Evolutionary conservation across 495 filamentous ascomycete genomes (phyloP), one percentile per base, ranked within the genome.

Genomic region (Annulohypoxylon moriforme): DNA sequence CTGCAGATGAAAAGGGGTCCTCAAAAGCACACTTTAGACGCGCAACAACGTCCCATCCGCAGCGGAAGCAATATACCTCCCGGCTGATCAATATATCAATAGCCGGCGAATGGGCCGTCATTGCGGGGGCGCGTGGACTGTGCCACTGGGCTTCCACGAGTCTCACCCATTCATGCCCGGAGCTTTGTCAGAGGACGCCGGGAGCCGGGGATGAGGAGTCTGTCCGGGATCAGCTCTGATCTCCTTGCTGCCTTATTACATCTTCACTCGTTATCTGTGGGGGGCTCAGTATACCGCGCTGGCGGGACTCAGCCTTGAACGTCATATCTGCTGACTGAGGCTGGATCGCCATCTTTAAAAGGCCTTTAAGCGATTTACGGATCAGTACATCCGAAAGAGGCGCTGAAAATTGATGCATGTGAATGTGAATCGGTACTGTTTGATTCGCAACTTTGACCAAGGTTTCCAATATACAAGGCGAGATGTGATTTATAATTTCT

Each of bases 81-180:
- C 66, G 66, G 66, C 27, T 69, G 71, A 73, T 73, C 71, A 69
- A 61, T 47, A 38, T 60, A 40, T 31, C 60, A 40, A 47, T 31
- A 69, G 31, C 67, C 66, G 62, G 62, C 66, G 71, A 73, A 73
- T 73, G 62, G 49, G 50, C 56, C 71, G 66, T 67, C 71, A 69
- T 56, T 67, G 66, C 71, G 71, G 71, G 60, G 71, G 58, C 40
- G 71, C 61, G 66, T 73, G 66, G 60, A 57, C 57, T 36, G 29
- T 63, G 53, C 27, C 40, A 63, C 56, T 68, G 38, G 60, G 33
- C 57, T 42, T 57, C 33, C 60, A 56, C 60, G 24, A 52, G 33
- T 22, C 22, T 40, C 22, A 22, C 27, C 60, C 53, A 60, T 56
- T 47, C 18, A 46, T 31, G 33, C 55, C 53, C 60, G 55, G 70